Base-by-base conservation (phyloP, 805 yeast genomes). In the Hanseniaspora vineae region DNA sequence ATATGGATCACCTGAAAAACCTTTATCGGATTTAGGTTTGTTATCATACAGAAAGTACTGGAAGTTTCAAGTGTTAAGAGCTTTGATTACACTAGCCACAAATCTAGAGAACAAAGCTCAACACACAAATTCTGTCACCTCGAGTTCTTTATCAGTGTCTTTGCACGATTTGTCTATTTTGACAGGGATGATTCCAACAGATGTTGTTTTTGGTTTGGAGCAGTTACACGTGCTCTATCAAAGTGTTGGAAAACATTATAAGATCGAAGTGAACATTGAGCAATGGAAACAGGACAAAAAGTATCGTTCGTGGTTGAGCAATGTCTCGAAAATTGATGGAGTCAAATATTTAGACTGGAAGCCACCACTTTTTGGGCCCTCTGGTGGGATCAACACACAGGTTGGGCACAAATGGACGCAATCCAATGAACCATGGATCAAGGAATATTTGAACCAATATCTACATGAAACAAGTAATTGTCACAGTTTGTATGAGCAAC, bases 1-100 rank as follows among this genome's bases (percentile, higher is more conserved):
- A 80, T 52, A 75, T 48, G 98, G 97, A 0, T 84, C 97, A 0
- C 98, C 98, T 0, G 98, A 92, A 57, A 90, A 89, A 58, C 98
- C 98, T 0, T 69, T 90, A 49, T 81, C 92, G 54, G 89, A 84
- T 53, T 66, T 90, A 47, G 98, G 98, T 0, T 66, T 88, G 45
- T 64, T 84, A 31, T 84, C 96, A 51, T 92, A 90, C 62, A 68
- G 94, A 52, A 84, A 79, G 55, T 90, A 84, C 62, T 92, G 97
- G 97, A 81, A 76, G 54, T 66, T 77, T 1, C 70, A 81, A 3
- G 66, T 87, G 8, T 74, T 92, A 10, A 70, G 66, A 35, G 55
- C 58, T 1, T 50, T 69, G 33, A 42, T 50, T 10, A 17, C 42
- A 3, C 18, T 57, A 33, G 55, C 53, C 51, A 50, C 40, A 18